A percentile compares a stretch with the other conserved stretches of the same genome.
Conservation (phyloP, 257 asterid species). For the Solanum etuberosum region DNA sequence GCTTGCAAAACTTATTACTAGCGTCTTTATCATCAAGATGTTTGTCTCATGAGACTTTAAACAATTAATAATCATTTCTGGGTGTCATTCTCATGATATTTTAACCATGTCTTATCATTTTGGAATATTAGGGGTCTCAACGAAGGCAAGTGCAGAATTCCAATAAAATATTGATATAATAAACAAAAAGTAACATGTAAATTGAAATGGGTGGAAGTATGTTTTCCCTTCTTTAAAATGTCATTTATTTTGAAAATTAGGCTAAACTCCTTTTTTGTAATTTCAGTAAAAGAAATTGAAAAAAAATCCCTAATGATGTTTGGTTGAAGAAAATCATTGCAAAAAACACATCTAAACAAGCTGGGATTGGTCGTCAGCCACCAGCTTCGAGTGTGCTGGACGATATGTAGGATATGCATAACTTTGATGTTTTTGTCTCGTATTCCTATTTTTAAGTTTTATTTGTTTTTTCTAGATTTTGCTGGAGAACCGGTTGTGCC, state of each 20-base stretch:
- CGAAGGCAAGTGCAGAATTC: neutral
- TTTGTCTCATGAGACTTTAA: neutral
- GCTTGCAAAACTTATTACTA: neutral
- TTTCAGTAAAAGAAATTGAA: neutral
- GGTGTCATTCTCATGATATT: neutral
- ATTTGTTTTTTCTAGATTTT: neutral
- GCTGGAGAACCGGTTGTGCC: neutral
- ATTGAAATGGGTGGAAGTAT: neutral
- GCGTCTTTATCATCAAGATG: neutral
- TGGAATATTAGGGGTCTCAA: neutral
- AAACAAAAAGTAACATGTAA: neutral
- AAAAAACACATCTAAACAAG: neutral
- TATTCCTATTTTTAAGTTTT: neutral
- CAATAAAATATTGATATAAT: neutral
- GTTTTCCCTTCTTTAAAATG: neutral
- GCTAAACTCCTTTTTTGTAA: neutral
- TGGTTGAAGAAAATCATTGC: neutral
- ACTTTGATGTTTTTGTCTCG: neutral
- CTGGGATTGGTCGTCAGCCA: neutral
- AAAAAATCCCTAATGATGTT: neutral
- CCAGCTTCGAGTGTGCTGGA: neutral
- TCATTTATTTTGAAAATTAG: neutral
- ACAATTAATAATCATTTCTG: neutral
- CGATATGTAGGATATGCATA: neutral
- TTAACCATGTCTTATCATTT: neutral